A percentile compares a stretch with the other conserved stretches of the same genome.
Evolutionary conservation across 495 filamentous ascomycete genomes (phyloP).

Genomic region (Tuber microsphaerosporum): DNA sequence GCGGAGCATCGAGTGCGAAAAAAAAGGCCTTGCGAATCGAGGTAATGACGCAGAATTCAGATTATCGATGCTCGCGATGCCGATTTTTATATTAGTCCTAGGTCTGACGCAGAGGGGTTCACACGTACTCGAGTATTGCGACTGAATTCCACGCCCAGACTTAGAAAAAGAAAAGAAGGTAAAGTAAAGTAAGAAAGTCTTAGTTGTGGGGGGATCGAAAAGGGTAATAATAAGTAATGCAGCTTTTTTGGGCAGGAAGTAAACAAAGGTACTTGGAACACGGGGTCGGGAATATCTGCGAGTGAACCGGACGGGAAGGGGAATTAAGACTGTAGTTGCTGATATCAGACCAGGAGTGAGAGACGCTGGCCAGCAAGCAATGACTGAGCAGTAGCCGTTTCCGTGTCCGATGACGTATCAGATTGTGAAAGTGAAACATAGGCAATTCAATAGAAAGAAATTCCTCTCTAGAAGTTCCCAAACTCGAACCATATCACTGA

Average conservation of each 20-base stretch:
- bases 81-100: not conserved
- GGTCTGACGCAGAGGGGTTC: not conserved
- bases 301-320: not conserved
- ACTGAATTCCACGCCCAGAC: not conserved
- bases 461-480: not conserved
- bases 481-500: not conserved
- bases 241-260: not conserved
- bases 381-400: not conserved
- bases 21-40: not conserved
- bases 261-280: not conserved
- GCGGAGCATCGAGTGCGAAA: not conserved
- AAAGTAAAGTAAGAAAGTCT: not conserved
- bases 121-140: not conserved
- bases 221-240: not conserved
- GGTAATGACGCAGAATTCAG: not conserved
- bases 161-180: not conserved
- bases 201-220: not conserved
- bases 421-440: not conserved
- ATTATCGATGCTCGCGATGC: conserved; percentile 4
- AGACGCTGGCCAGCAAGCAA: not conserved
- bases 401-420: not conserved
- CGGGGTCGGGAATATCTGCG: not conserved
- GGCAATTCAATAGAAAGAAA: not conserved
- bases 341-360: not conserved
- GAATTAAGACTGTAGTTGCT: not conserved